Percentiles rank a stretch among this genome's conserved stretches.
These are phyloP conservation scores for Alternaria triticimaculans DNA, from an alignment of 2,329 filamentous ascomycete species.

Conservation along the genomic window DNA sequence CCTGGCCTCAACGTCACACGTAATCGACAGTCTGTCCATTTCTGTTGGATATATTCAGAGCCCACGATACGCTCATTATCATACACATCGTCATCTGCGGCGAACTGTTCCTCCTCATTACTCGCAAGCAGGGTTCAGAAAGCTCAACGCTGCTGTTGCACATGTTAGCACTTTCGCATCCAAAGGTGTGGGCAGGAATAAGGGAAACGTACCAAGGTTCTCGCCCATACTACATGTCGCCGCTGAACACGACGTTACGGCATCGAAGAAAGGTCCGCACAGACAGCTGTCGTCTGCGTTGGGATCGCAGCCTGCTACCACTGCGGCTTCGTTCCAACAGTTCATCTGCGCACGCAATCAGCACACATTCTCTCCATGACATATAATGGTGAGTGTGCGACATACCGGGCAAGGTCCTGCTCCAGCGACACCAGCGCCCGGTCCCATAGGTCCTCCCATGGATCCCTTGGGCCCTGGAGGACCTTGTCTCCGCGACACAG, in stretches of 20 bases:
- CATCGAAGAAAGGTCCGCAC: constrained; percentile 44
- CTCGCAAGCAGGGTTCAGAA: constrained; percentile 17
- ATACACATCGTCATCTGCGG: not conserved
- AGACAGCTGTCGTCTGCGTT: constrained; percentile 39
- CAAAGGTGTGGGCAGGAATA: not conserved
- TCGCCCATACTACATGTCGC: constrained; percentile 38
- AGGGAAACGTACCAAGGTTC: constrained; percentile 37
- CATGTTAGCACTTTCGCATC: constrained; percentile 4
- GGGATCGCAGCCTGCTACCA: constrained; percentile 37
- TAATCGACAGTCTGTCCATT: not conserved
- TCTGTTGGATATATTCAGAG: not conserved
- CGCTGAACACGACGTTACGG: constrained; percentile 37
- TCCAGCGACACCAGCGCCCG: constrained; percentile 19
- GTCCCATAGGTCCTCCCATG: constrained; percentile 1
- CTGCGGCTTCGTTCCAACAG: constrained; percentile 45
- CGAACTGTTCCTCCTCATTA: not conserved
- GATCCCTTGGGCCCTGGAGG: constrained; percentile 4
- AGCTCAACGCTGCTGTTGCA: constrained; percentile 17
- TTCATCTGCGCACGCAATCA: constrained; percentile 27
- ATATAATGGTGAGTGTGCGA: not conserved
- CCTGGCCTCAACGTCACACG: not conserved
- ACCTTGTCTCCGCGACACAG: constrained; percentile 5
- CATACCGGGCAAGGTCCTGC: constrained; percentile 38
- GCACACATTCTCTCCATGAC: not conserved
- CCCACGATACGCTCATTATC: not conserved